phyloP scores from a whole-genome alignment of 2,329 filamentous ascomycete species.

The Penicillium sp. region DNA sequence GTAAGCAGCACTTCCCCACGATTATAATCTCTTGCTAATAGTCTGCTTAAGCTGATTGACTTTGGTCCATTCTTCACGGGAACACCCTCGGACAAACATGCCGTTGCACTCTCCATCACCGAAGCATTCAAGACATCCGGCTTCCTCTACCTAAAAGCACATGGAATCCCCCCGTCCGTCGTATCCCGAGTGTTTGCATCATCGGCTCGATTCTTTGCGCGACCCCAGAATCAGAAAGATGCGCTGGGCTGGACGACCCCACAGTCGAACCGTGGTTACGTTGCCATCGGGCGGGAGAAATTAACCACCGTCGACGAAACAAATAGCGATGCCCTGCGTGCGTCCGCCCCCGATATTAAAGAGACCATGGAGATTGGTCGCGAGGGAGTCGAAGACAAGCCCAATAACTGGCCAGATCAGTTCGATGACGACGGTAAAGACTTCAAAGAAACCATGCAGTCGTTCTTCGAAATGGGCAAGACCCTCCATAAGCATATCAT shows the following conservation, averaged over 20 bases:
- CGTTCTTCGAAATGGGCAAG: constrained; percentile 76
- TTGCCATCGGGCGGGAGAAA: constrained; percentile 71
- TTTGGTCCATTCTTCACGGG: constrained; percentile 73
- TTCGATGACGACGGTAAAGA: constrained; percentile 55
- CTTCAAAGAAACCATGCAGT: constrained; percentile 73
- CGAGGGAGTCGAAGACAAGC: constrained; percentile 61
- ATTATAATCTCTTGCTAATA: background rate
- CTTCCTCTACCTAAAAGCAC: constrained; percentile 85
- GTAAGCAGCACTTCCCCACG: constrained; percentile 24
- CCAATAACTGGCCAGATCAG: constrained; percentile 76
- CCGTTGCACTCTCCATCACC: constrained; percentile 72
- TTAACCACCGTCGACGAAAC: constrained; percentile 60
- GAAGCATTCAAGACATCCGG: constrained; percentile 81
- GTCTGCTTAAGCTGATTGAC: constrained; percentile 67
- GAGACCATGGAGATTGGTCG: constrained; percentile 64
- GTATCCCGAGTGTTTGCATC: constrained; percentile 65
- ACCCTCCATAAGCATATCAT: constrained; percentile 75
- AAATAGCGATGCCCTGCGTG: constrained; percentile 58
- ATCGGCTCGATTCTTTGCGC: constrained; percentile 71
- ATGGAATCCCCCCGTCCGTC: constrained; percentile 65
- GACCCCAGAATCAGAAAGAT: constrained; percentile 65
- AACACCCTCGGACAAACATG: constrained; percentile 59
- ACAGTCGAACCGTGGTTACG: constrained; percentile 73
- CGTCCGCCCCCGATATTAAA: constrained; percentile 55
- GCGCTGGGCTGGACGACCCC: constrained; percentile 70